Conservation (phyloP, 208 protist genomes). For the Leishmania mexicana region DNA sequence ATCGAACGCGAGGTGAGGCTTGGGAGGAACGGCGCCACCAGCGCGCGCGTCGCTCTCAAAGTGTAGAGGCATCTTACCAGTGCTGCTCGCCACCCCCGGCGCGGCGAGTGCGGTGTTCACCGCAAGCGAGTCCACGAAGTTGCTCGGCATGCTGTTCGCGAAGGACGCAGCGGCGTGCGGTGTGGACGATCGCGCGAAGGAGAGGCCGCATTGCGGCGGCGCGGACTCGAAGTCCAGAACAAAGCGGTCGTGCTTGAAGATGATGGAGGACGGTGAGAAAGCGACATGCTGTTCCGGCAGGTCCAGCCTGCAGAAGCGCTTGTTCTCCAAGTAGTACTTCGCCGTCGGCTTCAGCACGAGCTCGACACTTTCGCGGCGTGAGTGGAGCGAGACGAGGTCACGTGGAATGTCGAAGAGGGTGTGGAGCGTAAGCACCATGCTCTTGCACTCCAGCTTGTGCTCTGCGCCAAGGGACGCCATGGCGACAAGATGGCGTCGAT, state of each 20-base stretch:
- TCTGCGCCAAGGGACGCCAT: slow-evolving; percentile 14
- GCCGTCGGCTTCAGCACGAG: slow-evolving; percentile 56
- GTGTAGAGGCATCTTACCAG: slow-evolving; percentile 14
- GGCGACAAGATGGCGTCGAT: background rate
- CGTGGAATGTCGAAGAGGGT: slow-evolving; percentile 64
- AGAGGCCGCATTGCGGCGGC: slow-evolving; percentile 10
- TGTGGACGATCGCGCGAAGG: slow-evolving; percentile 6
- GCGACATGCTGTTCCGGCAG: slow-evolving; percentile 44
- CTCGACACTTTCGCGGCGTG: slow-evolving; percentile 41
- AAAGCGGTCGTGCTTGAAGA: slow-evolving; percentile 46
- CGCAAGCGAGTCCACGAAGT: slow-evolving; percentile 6
- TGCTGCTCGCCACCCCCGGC: slow-evolving; percentile 19
- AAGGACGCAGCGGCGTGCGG: slow-evolving; percentile 24
- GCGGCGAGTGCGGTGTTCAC: background rate
- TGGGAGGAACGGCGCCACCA: background rate
- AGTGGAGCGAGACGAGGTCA: slow-evolving; percentile 51
- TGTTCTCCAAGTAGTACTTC: slow-evolving; percentile 60
- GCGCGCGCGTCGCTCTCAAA: slow-evolving; percentile 14
- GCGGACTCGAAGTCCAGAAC: slow-evolving; percentile 55
- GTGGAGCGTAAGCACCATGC: slow-evolving; percentile 54
- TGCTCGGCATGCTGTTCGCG: slow-evolving; percentile 15
- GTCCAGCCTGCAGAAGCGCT: slow-evolving; percentile 44
- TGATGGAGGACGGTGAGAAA: slow-evolving; percentile 51
- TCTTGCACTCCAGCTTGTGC: slow-evolving; percentile 33
- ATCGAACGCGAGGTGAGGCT: slow-evolving; percentile 9